These are phyloP conservation scores for Rhodotorula graminis DNA, from an alignment of 768 basidiomycete genomes.

Conservation along the genomic window DNA sequence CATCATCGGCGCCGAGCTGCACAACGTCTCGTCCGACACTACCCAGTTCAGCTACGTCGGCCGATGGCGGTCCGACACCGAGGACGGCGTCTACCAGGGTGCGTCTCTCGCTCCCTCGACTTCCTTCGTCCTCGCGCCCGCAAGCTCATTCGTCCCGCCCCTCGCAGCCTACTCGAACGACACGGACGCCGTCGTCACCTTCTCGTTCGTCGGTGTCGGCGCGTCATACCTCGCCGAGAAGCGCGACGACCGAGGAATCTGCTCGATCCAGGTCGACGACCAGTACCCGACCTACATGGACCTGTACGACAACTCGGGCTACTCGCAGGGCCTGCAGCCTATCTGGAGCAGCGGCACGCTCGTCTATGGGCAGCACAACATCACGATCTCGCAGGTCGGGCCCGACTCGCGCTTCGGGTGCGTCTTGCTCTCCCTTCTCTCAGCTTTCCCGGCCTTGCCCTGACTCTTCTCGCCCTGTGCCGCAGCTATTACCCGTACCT, in stretches of 20 bases:
- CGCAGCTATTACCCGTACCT: conserved; percentile 34
- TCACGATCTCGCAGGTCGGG: conserved; percentile 26
- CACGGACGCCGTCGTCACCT: conserved; percentile 25
- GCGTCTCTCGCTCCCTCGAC: neutral
- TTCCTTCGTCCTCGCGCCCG: too few relatives aligned
- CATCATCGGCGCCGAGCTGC: neutral
- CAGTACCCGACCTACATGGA: conserved; percentile 17
- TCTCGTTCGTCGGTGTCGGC: conserved; percentile 30
- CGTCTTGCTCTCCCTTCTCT: neutral
- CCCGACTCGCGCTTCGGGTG: conserved; percentile 36
- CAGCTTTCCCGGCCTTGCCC: rapidly evolving
- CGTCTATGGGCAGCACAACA: conserved; percentile 27
- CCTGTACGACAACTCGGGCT: conserved; percentile 31
- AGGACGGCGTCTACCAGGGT: conserved; percentile 22
- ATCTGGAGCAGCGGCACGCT: conserved; percentile 28
- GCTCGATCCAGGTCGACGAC: conserved; percentile 22
- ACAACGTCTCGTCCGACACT: conserved; percentile 35
- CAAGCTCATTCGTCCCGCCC: too few relatives aligned
- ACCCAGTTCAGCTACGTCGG: conserved; percentile 12
- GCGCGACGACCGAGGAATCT: conserved; percentile 30
- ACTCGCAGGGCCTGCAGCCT: conserved; percentile 3
- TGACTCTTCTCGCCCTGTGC: neutral
- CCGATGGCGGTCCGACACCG: conserved; percentile 12
- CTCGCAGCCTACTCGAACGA: conserved; percentile 33
- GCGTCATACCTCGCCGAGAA: conserved; percentile 24